These are phyloP conservation scores for Diospyros lotus DNA, from an alignment of 148 eudicot species.

Conservation along the genomic window DNA sequence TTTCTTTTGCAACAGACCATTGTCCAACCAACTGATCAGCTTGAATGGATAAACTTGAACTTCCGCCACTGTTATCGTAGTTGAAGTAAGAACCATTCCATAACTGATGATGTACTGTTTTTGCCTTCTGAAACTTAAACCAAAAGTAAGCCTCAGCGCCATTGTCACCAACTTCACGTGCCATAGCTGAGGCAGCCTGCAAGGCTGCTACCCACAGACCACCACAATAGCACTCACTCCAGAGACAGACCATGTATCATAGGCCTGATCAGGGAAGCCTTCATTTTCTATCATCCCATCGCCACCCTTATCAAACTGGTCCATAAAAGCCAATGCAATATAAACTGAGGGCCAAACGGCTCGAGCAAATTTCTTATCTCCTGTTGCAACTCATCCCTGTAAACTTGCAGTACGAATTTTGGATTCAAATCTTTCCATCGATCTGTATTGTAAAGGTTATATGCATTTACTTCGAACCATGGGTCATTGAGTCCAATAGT, in stretches of 20 bases:
- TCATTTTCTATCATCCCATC: slow-evolving; percentile 57
- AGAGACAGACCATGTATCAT: slow-evolving; percentile 52
- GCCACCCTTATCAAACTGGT: slow-evolving; percentile 48
- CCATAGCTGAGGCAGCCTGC: slow-evolving; percentile 52
- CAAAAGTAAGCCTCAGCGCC: slow-evolving; percentile 45
- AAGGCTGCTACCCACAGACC: slow-evolving; percentile 57
- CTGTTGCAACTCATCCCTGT: slow-evolving; percentile 42
- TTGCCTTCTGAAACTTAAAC: slow-evolving; percentile 48
- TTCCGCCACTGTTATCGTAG: slow-evolving; percentile 39
- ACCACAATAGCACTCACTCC: slow-evolving; percentile 56
- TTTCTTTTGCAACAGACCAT: slow-evolving; percentile 31
- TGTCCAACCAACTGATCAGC: slow-evolving; percentile 41
- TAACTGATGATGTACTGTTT: slow-evolving; percentile 34
- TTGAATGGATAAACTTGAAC: slow-evolving; percentile 19
- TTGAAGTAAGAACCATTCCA: slow-evolving; percentile 53
- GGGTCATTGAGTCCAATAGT: slow-evolving; percentile 75
- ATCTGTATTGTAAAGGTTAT: slow-evolving; percentile 43
- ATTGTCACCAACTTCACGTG: slow-evolving; percentile 42
- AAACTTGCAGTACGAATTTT: slow-evolving; percentile 49
- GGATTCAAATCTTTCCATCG: slow-evolving; percentile 55
- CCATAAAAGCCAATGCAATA: slow-evolving; percentile 53
- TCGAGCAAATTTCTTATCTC: slow-evolving; percentile 44
- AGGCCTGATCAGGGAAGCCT: slow-evolving; percentile 57
- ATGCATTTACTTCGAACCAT: slow-evolving; percentile 78
- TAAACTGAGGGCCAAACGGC: slow-evolving; percentile 57